These are phyloP conservation scores for Nothophytophthora sp. DNA, from an alignment of 352 stramenopile species.

Conservation along the genomic window DNA sequence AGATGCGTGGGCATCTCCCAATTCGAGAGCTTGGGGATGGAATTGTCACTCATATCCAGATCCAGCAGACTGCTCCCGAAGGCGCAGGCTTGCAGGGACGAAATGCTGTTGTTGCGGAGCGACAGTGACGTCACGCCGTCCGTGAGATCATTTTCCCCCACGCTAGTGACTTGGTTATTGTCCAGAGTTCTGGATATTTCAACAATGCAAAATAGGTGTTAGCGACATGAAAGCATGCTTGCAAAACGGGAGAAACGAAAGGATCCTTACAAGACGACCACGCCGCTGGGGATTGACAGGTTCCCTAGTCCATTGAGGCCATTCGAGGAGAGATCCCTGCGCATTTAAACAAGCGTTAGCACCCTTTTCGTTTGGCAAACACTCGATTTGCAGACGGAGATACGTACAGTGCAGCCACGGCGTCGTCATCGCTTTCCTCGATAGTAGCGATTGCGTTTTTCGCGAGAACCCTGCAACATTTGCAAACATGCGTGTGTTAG, in stretches of 20 bases:
- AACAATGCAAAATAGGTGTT: slow-evolving; percentile 2
- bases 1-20: slow-evolving; percentile 31
- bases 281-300: slow-evolving; percentile 24
- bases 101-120: slow-evolving; percentile 40
- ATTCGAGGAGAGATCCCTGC: slow-evolving; percentile 30
- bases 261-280: slow-evolving; percentile 19
- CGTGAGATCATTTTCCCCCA: slow-evolving; percentile 17
- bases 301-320: slow-evolving; percentile 18
- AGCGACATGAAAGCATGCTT: not conserved
- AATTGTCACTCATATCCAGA: slow-evolving; percentile 38
- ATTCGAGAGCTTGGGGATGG: slow-evolving; percentile 19
- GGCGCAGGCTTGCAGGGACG: slow-evolving; percentile 26
- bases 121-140: slow-evolving; percentile 29
- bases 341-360: not conserved
- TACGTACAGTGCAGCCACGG: slow-evolving; percentile 21
- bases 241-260: not conserved
- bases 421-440: slow-evolving; percentile 3
- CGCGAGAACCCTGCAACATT: slow-evolving; percentile 22
- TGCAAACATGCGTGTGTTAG: not conserved
- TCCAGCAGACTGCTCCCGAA: slow-evolving; percentile 13
- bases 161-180: slow-evolving; percentile 15
- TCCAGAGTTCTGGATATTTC: slow-evolving; percentile 20
- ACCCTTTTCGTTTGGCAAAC: not conserved
- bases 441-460: slow-evolving; percentile 21
- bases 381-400: too few relatives aligned